Evolutionary conservation across 1,284 basidiomycete genomes (phyloP).

Genomic region (Rhodofomes roseus): DNA sequence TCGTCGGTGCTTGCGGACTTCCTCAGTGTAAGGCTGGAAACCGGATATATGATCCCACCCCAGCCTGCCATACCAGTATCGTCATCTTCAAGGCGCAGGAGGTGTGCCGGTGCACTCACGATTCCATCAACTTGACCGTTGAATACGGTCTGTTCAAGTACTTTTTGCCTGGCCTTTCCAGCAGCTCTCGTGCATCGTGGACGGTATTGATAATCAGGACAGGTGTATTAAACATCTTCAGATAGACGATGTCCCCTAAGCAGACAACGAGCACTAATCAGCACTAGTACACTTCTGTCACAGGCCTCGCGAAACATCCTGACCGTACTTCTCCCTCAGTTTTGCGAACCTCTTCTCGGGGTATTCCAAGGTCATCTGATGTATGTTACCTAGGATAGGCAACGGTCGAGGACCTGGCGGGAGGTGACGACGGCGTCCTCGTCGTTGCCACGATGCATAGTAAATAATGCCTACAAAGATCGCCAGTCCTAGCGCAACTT

Average conservation of each 20-base stretch:
- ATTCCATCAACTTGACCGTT: not conserved
- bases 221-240: conserved; percentile 30
- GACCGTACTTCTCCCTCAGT: not conserved
- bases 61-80: not conserved
- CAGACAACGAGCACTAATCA: too few relatives aligned
- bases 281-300: not conserved
- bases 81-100: too few relatives aligned
- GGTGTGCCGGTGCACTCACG: not conserved
- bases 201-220: conserved; percentile 36
- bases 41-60: conserved; percentile 3
- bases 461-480: not conserved
- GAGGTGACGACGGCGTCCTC: not conserved
- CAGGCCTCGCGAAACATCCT: conserved; percentile 14
- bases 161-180: conserved; percentile 36
- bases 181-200: conserved; percentile 32
- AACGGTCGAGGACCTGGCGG: conserved; percentile 42
- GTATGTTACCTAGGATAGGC: conserved; percentile 43
- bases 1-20: conserved; percentile 16
- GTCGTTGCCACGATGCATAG: not conserved
- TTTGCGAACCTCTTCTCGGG: conserved; percentile 34
- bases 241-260: conserved; percentile 28
- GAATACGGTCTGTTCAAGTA: conserved; percentile 35
- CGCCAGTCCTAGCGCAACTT: not conserved
- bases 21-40: not conserved
- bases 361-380: conserved; percentile 35